Base-by-base conservation (phyloP, 805 yeast genomes). In the Kluyveromyces siamensis region DNA sequence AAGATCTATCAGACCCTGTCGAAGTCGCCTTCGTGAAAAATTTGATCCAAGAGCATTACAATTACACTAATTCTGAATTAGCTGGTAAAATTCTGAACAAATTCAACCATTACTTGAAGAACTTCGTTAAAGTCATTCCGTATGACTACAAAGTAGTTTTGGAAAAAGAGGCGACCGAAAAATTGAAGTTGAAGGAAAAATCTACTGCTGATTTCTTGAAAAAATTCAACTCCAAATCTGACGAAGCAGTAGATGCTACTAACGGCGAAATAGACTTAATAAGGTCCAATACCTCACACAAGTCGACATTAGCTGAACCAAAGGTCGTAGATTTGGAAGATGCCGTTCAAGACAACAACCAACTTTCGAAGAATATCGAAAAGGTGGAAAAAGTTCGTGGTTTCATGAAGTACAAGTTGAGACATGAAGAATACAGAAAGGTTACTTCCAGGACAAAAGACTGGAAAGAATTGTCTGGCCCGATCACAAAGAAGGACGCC, bases 11-110 rank as follows among this genome's bases (percentile, higher is more conserved):
- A 46, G 97, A 91, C 57, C 95, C 97, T 8, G 76, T 84, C 44
- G 99, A 91, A 71, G 86, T 90, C 71, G 96, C 96, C 0, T 89
- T 87, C 70, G 80, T 91, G 60, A 84, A 96, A 63, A 95, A 95
- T 27, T 76, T 91, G 62, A 81, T 91, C 57, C 96, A 91, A 69
- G 96, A 93, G 63, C 98, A 93, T 69, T 83, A 89, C 60, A 96
- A 89, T 66, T 89, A 86, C 79, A 91, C 99, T 48, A 85, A 83
- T 35, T 91, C 98, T 40, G 91, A 84, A 63, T 77, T 93, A 54
- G 96, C 98, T 45, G 85, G 81, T 57, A 77, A 84, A 51, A 78
- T 93, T 53, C 76, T 91, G 72, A 75, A 72, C 54, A 90, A 90
- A 69, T 91, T 93, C 76, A 87, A 90, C 77, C 78, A 95, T 59